Conservation (phyloP, 1,284 basidiomycete genomes). For the Vanrija sp. region DNA sequence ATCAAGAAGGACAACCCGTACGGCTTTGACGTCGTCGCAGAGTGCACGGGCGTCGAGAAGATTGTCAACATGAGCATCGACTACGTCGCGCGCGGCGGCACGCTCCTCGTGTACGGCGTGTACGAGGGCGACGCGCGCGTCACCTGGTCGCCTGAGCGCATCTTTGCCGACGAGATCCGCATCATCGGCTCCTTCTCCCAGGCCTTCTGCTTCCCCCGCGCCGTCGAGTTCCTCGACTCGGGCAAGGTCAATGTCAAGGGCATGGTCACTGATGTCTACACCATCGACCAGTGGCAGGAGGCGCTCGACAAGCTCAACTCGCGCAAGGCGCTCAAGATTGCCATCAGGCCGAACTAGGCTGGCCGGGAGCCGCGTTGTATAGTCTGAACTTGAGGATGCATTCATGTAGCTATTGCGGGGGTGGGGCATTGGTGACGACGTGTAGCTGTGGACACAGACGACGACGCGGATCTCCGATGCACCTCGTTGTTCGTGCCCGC, state of each 20-base stretch:
- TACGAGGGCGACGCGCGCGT: conserved; percentile 68
- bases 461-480: no score
- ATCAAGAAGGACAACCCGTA: conserved; percentile 73
- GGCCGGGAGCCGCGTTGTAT: no score
- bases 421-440: no score
- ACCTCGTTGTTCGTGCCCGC: no score
- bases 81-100: conserved; percentile 64
- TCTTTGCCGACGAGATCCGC: conserved; percentile 79
- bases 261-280: conserved; percentile 73
- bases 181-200: conserved; percentile 84
- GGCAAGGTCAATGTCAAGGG: conserved; percentile 77
- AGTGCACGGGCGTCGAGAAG: conserved; percentile 77
- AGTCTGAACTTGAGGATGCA: no score
- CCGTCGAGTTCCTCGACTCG: conserved; percentile 78
- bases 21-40: conserved; percentile 83
- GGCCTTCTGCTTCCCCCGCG: conserved; percentile 78
- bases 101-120: conserved; percentile 56
- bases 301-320: conserved; percentile 77
- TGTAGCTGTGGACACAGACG: no score
- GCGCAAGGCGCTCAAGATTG: conserved; percentile 49
- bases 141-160: conserved; percentile 77
- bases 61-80: conserved; percentile 75
- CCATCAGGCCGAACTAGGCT: conserved; percentile 36
- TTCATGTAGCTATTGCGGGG: no score
- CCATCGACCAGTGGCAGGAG: conserved; percentile 69